Base-by-base conservation (phyloP, 352 stramenopile species). In the Elongisporangium undulatum region DNA sequence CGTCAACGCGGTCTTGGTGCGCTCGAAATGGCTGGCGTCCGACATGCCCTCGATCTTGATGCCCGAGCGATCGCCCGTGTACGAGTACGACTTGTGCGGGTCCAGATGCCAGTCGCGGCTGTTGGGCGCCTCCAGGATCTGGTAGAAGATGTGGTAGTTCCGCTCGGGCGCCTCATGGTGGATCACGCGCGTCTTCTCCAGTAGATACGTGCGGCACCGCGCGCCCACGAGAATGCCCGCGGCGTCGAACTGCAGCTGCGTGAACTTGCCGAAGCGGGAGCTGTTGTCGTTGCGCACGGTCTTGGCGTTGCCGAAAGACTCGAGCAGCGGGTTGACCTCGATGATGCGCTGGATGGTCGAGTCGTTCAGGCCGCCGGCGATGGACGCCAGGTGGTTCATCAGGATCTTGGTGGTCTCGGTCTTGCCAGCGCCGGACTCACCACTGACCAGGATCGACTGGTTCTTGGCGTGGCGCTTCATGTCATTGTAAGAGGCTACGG, bases 101-200 rank as follows among this genome's bases (percentile, higher is more conserved):
- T n/a, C n/a, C n/a, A n/a, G n/a, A n/a, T n/a, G n/a, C n/a, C n/a
- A n/a, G n/a, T n/a, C n/a, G n/a, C n/a, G n/a, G 53, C 52, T 92
- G 82, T 10, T 80, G 74, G 3, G 83, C 85, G 17, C 75, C 90
- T 23, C 90, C 72, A 10, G 98, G 75, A n/a, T n/a, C 67, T 98
- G 90, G 77, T 99, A 99, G 70, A 99, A 99, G 21, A 99, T 97
- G 74, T 99, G 97, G 83, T 98, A 99, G 69, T 99, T 99, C 34
- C 97, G 81, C 71, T 99, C 85, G 0, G 69, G 23, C 2, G 82
- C 79, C 62, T 98, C 72, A 45, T n/a, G n/a, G n/a, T n/a, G n/a
- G 6, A 98, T 79, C 6, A 99, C 86, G 16, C 97, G 92, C 1
- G 96, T 97, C 69, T 99, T 99, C 69, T 99, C 97, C 2, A 99